Conservation (phyloP, 805 yeast species). For the Lipomyces yamanashiensis region DNA sequence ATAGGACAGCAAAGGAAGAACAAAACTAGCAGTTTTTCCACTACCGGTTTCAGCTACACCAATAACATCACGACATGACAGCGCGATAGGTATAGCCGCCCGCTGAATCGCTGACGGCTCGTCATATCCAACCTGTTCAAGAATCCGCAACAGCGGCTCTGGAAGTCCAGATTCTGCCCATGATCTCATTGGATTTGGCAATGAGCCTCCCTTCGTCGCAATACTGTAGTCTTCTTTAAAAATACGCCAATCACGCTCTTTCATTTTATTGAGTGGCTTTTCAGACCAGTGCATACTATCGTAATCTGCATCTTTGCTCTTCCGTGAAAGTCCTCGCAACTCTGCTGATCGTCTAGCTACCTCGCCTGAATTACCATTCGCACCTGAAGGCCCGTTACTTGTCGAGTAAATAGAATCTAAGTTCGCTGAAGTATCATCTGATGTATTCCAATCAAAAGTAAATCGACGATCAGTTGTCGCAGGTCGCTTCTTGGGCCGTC, state of each 20-base stretch:
- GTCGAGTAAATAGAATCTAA: constrained; percentile 50
- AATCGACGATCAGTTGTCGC: constrained; percentile 49
- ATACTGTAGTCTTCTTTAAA: constrained; percentile 79
- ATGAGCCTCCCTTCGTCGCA: constrained; percentile 53
- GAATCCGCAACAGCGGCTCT: constrained; percentile 44
- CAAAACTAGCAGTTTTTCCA: constrained; percentile 87
- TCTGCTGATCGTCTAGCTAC: constrained; percentile 24
- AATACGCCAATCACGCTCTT: constrained; percentile 85
- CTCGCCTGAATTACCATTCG: constrained; percentile 13
- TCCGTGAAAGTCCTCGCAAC: constrained; percentile 37
- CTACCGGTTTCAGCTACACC: constrained; percentile 98
- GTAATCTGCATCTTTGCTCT: constrained; percentile 40
- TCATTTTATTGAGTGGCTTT: constrained; percentile 69
- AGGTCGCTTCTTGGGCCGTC: constrained; percentile 26
- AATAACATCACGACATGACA: constrained; percentile 64
- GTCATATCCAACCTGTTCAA: constrained; percentile 49
- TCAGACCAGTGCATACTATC: constrained; percentile 65
- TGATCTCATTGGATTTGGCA: constrained; percentile 64
- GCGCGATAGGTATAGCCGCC: constrained; percentile 77
- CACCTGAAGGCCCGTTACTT: constrained; percentile 14
- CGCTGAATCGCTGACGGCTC: constrained; percentile 92
- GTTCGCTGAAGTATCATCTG: constrained; percentile 64
- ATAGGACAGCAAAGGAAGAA: constrained; percentile 70
- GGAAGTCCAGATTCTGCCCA: constrained; percentile 74
- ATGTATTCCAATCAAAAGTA: constrained; percentile 68